phyloP scores from a whole-genome alignment of 371 early-diverging fungal genomes.

The Saksenaea oblongispora region DNA sequence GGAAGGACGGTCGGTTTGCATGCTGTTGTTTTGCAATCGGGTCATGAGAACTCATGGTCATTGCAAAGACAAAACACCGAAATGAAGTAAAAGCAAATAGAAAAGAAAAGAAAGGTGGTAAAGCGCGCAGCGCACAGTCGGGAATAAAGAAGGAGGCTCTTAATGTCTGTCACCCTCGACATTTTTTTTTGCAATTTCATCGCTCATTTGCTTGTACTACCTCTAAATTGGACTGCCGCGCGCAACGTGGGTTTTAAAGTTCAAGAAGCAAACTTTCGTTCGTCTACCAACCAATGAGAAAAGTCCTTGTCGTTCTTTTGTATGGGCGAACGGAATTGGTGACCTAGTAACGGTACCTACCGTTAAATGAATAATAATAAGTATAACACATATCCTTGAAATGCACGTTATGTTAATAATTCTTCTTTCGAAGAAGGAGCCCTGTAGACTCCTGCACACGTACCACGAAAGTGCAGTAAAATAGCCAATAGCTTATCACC shows the following conservation, averaged over 20 bases:
- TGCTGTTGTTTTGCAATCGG: not conserved
- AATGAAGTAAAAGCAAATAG: not conserved
- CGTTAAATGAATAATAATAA: no score
- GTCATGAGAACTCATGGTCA: not conserved
- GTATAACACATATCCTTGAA: no score
- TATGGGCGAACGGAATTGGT: not conserved
- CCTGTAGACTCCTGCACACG: no score
- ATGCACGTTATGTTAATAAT: no score
- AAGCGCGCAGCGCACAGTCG: not conserved
- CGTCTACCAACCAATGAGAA: not conserved
- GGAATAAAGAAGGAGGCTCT: not conserved
- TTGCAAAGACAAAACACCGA: not conserved
- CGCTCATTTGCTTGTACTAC: slow-evolving; percentile 3
- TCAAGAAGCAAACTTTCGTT: not conserved
- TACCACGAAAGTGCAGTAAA: no score
- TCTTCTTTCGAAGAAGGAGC: no score
- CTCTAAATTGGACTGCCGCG: not conserved
- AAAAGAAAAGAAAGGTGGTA: not conserved
- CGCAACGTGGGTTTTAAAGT: slow-evolving; percentile 4
- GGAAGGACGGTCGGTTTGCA: not conserved
- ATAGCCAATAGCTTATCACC: no score
- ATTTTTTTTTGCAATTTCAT: not conserved
- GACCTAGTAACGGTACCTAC: no score
- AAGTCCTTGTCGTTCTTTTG: not conserved
- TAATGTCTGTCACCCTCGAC: not conserved